Conservation (phyloP, 768 basidiomycete species). For the Suillus sp. region DNA sequence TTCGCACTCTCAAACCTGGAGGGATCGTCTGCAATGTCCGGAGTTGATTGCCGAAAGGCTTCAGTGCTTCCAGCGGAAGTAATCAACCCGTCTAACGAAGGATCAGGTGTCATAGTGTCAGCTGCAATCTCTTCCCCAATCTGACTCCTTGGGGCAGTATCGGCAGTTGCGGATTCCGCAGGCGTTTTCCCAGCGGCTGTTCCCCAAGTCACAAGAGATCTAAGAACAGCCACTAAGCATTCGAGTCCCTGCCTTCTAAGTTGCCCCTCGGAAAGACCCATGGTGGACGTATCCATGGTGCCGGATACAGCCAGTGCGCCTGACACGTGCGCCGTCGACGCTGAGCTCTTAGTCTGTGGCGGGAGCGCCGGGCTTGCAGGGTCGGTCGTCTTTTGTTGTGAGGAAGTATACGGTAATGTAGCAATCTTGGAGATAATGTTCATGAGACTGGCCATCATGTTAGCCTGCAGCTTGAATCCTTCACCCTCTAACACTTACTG, state of each 20-base stretch:
- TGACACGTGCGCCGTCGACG: slow-evolving; percentile 56
- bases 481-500: slow-evolving; percentile 53
- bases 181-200: slow-evolving; percentile 46
- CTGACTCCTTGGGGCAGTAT: slow-evolving; percentile 48
- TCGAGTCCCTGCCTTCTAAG: slow-evolving; percentile 93
- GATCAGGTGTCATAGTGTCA: slow-evolving; percentile 58
- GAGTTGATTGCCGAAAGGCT: slow-evolving; percentile 65
- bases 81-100: slow-evolving; percentile 57
- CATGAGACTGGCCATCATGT: slow-evolving; percentile 61
- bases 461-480: slow-evolving; percentile 9
- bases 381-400: slow-evolving; percentile 54
- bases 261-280: slow-evolving; percentile 80
- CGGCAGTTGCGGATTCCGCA: slow-evolving; percentile 41
- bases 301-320: slow-evolving; percentile 66
- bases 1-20: slow-evolving; percentile 92
- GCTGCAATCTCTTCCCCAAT: slow-evolving; percentile 53
- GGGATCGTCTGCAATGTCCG: slow-evolving; percentile 88
- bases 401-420: slow-evolving; percentile 51
- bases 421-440: slow-evolving; percentile 95
- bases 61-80: slow-evolving; percentile 51
- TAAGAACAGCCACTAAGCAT: slow-evolving; percentile 84
- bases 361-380: slow-evolving; percentile 62
- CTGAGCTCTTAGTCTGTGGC: slow-evolving; percentile 41
- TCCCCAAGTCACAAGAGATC: slow-evolving; percentile 92
- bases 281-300: slow-evolving; percentile 63